Evolutionary conservation across 345 rosid species (phyloP).

Genomic region (Eucalyptus grandis): DNA sequence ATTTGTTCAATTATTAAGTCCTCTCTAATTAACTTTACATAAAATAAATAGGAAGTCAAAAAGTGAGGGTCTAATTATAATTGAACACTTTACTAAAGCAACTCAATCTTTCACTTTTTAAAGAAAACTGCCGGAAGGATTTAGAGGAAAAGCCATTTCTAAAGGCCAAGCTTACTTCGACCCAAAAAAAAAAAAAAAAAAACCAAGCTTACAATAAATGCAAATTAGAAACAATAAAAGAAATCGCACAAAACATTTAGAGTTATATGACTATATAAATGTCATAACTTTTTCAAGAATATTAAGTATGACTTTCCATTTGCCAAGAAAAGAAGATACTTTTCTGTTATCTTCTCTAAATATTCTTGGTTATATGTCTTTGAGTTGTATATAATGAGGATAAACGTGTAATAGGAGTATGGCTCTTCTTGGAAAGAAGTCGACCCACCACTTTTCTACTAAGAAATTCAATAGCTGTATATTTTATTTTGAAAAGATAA

Average conservation of each 20-base stretch:
- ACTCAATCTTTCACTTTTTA: background rate
- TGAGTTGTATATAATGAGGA: background rate
- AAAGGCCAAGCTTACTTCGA: background rate
- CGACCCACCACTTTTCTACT: background rate
- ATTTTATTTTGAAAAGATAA: background rate
- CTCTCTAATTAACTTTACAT: background rate
- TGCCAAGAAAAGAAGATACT: background rate
- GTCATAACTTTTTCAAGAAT: background rate
- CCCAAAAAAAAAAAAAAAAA: too few relatives aligned
- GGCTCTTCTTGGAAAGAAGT: background rate
- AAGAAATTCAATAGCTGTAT: background rate
- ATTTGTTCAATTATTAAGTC: background rate
- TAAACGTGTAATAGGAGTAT: background rate
- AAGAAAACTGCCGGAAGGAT: background rate
- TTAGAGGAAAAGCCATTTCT: background rate
- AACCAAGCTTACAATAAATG: background rate
- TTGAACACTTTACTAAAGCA: background rate
- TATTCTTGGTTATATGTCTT: background rate
- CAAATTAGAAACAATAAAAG: background rate
- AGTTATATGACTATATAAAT: background rate
- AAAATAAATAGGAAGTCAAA: background rate
- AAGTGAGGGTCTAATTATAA: background rate
- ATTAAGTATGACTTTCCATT: background rate
- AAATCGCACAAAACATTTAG: accelerated
- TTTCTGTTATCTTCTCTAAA: background rate